Conservation (phyloP, 305 asterid genomes). For the Rubia peregrina region DNA sequence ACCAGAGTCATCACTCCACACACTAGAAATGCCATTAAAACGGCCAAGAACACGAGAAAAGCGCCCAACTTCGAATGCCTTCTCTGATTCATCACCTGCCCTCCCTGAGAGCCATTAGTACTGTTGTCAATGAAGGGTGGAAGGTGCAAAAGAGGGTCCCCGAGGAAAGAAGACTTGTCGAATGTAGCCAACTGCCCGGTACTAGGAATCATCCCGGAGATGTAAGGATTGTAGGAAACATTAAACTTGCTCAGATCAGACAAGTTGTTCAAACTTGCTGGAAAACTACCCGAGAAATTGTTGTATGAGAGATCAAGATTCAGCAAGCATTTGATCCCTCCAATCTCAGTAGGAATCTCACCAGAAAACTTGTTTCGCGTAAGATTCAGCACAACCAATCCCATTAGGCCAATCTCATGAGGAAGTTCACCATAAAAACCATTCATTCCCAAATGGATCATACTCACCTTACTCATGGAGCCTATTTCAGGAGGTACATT, state of each 20-base stretch:
- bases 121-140: conserved; percentile 60
- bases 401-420: conserved; percentile 41
- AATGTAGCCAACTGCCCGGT: conserved; percentile 72
- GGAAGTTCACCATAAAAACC: conserved; percentile 58
- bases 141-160: conserved; percentile 55
- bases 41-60: conserved; percentile 37
- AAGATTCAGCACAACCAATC: conserved; percentile 59
- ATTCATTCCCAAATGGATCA: conserved; percentile 77
- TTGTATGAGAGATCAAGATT: conserved; percentile 76
- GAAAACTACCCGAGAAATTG: conserved; percentile 80
- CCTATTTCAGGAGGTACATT: conserved; percentile 63
- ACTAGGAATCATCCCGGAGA: conserved; percentile 59
- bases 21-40: conserved; percentile 49
- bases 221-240: conserved; percentile 65
- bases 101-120: conserved; percentile 15
- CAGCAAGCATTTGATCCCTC: conserved; percentile 62
- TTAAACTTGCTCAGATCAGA: conserved; percentile 76
- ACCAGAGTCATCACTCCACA: conserved; percentile 50
- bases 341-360: conserved; percentile 66
- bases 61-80: conserved; percentile 27
- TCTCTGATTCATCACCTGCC: conserved; percentile 1
- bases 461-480: conserved; percentile 62
- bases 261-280: conserved; percentile 54
- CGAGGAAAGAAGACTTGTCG: conserved; percentile 72
- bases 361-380: conserved; percentile 56